A percentile compares a stretch with the other conserved stretches of the same genome.
Conservation (phyloP, 768 basidiomycete species). For the Pleurotus cornucopiae region DNA sequence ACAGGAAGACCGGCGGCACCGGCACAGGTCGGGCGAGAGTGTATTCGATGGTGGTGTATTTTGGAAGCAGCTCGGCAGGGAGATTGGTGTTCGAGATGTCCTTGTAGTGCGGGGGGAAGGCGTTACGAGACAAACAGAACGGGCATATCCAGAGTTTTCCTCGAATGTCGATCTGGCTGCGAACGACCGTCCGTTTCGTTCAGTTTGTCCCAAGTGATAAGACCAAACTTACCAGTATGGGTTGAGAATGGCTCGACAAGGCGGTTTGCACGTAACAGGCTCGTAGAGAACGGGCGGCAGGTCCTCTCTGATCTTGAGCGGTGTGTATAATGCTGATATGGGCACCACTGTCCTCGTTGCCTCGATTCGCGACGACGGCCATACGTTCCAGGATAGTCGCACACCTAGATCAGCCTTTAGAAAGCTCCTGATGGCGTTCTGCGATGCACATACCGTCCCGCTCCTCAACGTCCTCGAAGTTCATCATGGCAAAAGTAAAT, state of each 20-base stretch:
- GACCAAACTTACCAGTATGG: slow-evolving; percentile 78
- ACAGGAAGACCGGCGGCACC: slow-evolving; percentile 94
- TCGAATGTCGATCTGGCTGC: slow-evolving; percentile 95
- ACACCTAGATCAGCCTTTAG: slow-evolving; percentile 53
- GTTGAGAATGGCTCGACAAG: slow-evolving; percentile 96
- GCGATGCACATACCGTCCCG: slow-evolving; percentile 67
- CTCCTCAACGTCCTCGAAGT: slow-evolving; percentile 97
- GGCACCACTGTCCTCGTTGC: slow-evolving; percentile 97
- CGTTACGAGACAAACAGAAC: slow-evolving; percentile 94
- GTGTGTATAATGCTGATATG: slow-evolving; percentile 96
- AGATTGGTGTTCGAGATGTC: slow-evolving; percentile 97
- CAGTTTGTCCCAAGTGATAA: slow-evolving; percentile 5
- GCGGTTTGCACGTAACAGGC: slow-evolving; percentile 97
- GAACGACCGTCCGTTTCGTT: slow-evolving; percentile 10
- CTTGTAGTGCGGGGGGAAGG: slow-evolving; percentile 98
- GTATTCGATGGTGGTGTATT: slow-evolving; percentile 99
- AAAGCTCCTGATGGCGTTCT: background rate
- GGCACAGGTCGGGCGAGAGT: slow-evolving; percentile 90
- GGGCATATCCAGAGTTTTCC: slow-evolving; percentile 99
- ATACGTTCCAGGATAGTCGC: slow-evolving; percentile 97
- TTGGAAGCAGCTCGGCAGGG: slow-evolving; percentile 92
- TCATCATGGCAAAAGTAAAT: slow-evolving; percentile 46
- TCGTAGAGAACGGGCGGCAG: slow-evolving; percentile 96
- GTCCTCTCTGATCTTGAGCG: slow-evolving; percentile 90
- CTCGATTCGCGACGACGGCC: slow-evolving; percentile 97